Conservation (phyloP, 140 eudicot species). For the Senecio squalidus region DNA sequence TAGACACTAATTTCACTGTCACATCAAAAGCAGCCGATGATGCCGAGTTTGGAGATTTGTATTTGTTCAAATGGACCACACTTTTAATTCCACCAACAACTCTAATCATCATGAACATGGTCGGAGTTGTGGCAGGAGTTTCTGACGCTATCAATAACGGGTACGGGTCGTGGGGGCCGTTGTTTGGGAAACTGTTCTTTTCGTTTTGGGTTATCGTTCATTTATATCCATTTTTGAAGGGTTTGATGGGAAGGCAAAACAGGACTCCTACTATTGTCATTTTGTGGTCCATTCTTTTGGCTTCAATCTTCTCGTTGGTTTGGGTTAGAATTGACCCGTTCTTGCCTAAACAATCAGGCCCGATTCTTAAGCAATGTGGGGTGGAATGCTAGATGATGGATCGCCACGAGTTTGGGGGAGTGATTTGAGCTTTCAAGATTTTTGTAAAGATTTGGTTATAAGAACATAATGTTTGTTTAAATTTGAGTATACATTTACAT, state of each 20-base stretch:
- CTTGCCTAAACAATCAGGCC: slow-evolving; percentile 88
- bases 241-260: slow-evolving; percentile 92
- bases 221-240: slow-evolving; percentile 83
- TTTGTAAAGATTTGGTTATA: slow-evolving; percentile 27
- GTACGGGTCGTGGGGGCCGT: slow-evolving; percentile 87
- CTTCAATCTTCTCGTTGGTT: slow-evolving; percentile 83
- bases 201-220: slow-evolving; percentile 91
- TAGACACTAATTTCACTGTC: slow-evolving; percentile 78
- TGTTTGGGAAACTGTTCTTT: slow-evolving; percentile 73
- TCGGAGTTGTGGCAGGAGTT: slow-evolving; percentile 86
- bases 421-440: slow-evolving; percentile 12
- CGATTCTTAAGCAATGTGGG: slow-evolving; percentile 82
- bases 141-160: slow-evolving; percentile 93
- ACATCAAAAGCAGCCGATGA: slow-evolving; percentile 81
- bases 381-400: slow-evolving; percentile 55
- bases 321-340: slow-evolving; percentile 92
- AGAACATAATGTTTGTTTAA: slow-evolving; percentile 23
- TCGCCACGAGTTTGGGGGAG: slow-evolving; percentile 6
- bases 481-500: slow-evolving; percentile 14
- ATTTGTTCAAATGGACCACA: slow-evolving; percentile 90
- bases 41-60: slow-evolving; percentile 79
- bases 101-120: slow-evolving; percentile 80
- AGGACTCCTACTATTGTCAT: slow-evolving; percentile 87
- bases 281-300: slow-evolving; percentile 80
- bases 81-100: slow-evolving; percentile 93